Conservation (phyloP, 23 red algal species). For the Pyropia yezoensis region DNA sequence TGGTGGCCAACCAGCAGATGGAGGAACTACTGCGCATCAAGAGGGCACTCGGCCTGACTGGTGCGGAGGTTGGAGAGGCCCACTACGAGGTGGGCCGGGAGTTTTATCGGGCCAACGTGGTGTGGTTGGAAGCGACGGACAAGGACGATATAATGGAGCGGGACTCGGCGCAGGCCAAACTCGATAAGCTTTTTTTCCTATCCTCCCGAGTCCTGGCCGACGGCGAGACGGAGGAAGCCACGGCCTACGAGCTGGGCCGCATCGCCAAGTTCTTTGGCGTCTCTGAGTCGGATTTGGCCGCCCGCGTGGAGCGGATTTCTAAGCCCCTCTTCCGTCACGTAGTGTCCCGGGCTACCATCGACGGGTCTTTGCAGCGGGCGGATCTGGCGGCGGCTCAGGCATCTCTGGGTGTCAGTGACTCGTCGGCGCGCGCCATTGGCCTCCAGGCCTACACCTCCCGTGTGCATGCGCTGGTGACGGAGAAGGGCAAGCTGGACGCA, state of each 20-base stretch:
- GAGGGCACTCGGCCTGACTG: constrained; percentile 43
- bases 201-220: constrained; percentile 80
- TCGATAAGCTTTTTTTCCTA: constrained; percentile 85
- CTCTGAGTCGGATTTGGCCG: constrained; percentile 46
- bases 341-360: constrained; percentile 28
- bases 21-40: constrained; percentile 58
- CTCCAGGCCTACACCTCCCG: constrained; percentile 62
- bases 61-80: constrained; percentile 63
- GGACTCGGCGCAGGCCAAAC: constrained; percentile 26
- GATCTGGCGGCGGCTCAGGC: constrained; percentile 51
- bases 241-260: constrained; percentile 72
- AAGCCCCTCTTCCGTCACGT: constrained; percentile 74
- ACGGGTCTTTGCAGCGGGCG: constrained; percentile 28
- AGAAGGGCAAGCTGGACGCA: constrained; percentile 46
- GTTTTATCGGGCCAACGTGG: constrained; percentile 76
- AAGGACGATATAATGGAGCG: constrained; percentile 20
- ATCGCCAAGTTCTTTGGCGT: constrained; percentile 75
- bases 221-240: constrained; percentile 88
- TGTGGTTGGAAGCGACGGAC: constrained; percentile 60
- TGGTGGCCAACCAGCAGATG: constrained; percentile 16
- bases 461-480: constrained; percentile 39
- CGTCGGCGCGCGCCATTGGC: constrained; percentile 44
- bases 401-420: constrained; percentile 57
- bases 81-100: constrained; percentile 67
- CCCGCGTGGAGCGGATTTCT: constrained; percentile 58